These are phyloP conservation scores for Blastobotrys buckinghamii DNA, from an alignment of 1,139 yeast species.

Conservation along the genomic window DNA sequence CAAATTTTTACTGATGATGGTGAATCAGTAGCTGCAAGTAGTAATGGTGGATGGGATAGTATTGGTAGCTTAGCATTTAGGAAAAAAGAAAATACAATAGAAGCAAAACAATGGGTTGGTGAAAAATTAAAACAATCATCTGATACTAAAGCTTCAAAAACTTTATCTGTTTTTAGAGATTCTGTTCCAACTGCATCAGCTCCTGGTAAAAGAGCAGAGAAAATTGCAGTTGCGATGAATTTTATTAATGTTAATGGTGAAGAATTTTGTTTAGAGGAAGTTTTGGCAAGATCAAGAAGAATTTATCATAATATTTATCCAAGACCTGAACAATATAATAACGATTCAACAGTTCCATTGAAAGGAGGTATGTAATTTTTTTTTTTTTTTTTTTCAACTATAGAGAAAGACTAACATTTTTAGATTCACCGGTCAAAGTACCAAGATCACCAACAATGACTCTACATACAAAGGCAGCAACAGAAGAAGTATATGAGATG, in stretches of 20 bases:
- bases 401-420: neutral
- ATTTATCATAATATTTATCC: slow-evolving; percentile 21
- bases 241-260: slow-evolving; percentile 46
- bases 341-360: slow-evolving; percentile 20
- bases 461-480: slow-evolving; percentile 66
- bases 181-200: slow-evolving; percentile 13
- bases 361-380: slow-evolving; percentile 19
- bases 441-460: slow-evolving; percentile 64
- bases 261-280: slow-evolving; percentile 56
- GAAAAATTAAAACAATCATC: slow-evolving; percentile 45
- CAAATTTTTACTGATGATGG: slow-evolving; percentile 26
- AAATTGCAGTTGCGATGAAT: slow-evolving; percentile 43
- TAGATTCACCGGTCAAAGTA: slow-evolving; percentile 14
- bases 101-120: slow-evolving; percentile 64
- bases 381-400: neutral
- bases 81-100: slow-evolving; percentile 58
- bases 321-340: slow-evolving; percentile 7
- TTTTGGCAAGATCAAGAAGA: slow-evolving; percentile 46
- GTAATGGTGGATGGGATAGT: slow-evolving; percentile 41
- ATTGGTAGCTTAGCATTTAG: slow-evolving; percentile 49
- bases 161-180: slow-evolving; percentile 42
- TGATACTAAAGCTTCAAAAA: slow-evolving; percentile 22
- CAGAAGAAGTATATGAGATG: slow-evolving; percentile 69
- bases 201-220: slow-evolving; percentile 50
- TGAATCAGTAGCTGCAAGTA: slow-evolving; percentile 1